A percentile compares a stretch with the other conserved stretches of the same genome.
Conservation (phyloP, 805 yeast species). For the Starmerella riodocensis region DNA sequence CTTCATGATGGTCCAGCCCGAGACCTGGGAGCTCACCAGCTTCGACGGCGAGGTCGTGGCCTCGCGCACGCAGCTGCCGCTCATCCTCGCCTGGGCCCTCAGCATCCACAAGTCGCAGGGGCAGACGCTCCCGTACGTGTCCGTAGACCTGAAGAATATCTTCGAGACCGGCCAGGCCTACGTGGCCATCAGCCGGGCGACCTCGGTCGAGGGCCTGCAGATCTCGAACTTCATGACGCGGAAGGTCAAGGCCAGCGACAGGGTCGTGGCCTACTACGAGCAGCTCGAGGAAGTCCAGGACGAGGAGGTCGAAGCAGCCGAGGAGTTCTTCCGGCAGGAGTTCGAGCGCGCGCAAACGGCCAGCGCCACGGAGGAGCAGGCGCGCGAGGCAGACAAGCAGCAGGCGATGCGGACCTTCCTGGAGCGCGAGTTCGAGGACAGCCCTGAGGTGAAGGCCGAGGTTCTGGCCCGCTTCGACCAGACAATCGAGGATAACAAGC, state of each 20-base stretch:
- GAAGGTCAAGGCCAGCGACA: constrained; percentile 55
- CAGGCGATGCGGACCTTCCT: background rate
- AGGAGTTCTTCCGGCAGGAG: constrained; percentile 1
- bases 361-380: background rate
- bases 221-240: constrained; percentile 54
- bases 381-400: background rate
- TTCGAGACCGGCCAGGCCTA: constrained; percentile 94
- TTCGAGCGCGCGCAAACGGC: background rate
- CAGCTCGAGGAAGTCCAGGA: constrained; percentile 6
- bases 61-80: constrained; percentile 65
- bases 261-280: constrained; percentile 56
- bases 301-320: constrained; percentile 12
- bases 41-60: constrained; percentile 56
- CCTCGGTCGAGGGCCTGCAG: constrained; percentile 67
- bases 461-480: background rate
- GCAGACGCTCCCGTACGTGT: constrained; percentile 62
- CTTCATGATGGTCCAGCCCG: constrained; percentile 69
- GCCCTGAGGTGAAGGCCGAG: background rate
- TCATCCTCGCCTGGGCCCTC: constrained; percentile 90
- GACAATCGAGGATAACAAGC: too few relatives aligned
- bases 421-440: background rate
- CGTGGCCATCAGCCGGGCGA: constrained; percentile 88
- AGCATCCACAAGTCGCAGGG: constrained; percentile 96
- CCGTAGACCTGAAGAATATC: constrained; percentile 59
- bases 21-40: constrained; percentile 68